Evolutionary conservation across 257 asterid species (phyloP), one percentile per base, ranked within the genome.

Genomic region (Craterostigma plantagineum): DNA sequence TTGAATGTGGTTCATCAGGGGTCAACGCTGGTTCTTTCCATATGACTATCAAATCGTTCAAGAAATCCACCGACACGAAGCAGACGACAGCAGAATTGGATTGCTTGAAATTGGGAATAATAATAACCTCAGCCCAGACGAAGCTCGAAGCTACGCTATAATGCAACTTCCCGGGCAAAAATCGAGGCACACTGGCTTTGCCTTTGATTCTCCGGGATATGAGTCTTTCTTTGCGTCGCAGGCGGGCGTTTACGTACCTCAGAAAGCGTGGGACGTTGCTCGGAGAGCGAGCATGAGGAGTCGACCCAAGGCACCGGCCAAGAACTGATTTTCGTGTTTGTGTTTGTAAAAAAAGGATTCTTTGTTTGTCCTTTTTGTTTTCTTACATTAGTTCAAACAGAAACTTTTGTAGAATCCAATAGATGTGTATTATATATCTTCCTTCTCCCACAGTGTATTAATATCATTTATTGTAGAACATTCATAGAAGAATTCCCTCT

Each of bases 251-350:
- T 72, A 12, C 23, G 93, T 57, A 40, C 99, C 99, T 1, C 99
- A 90, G 15, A 90, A 77, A 60, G 84, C 99, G 6, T 90, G 99
- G 99, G 99, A 90, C 13, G 96, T 90, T 58, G 99, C 99, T 17
- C 72, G 92, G 51, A 63, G 96, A 69, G 99, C 99, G 35, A 84
- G 99, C 66, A 73, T 84, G 96, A 77, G 53, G 75, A 54, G 65
- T 23, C 77, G 81, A 10, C 64, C 83, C 10, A 75, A n/a, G n/a
- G n/a, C n/a, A n/a, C n/a, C n/a, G n/a, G n/a, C n/a, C n/a, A n/a
- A 23, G 30, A 23, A 23, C 30, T 23, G 30, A 23, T 23, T n/a
- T n/a, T n/a, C n/a, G n/a, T n/a, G n/a, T 6, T 23, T 23, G 30
- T 23, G 30, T 23, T 23, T 23, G 30, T 23, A 23, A 2, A 23